Evolutionary conservation across 345 rosid genomes (phyloP).

Genomic region (Moricandia arvensis): DNA sequence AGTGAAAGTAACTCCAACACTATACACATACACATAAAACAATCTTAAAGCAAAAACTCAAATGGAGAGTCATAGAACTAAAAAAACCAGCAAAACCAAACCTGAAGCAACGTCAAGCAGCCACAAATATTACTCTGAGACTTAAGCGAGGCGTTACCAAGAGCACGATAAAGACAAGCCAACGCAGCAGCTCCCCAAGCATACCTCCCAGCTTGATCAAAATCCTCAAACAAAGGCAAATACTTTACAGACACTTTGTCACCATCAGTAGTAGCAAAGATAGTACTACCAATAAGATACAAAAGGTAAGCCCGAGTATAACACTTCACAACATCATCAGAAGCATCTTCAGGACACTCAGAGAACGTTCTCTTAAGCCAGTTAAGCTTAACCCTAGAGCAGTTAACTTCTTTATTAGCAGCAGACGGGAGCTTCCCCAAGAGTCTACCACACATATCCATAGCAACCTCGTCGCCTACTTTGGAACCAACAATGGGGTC

Average conservation of each 20-base stretch:
- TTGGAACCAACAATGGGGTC: conserved; percentile 62
- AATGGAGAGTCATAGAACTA: not conserved
- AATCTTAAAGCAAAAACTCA: not conserved
- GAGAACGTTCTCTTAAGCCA: conserved; percentile 73
- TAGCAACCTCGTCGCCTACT: conserved; percentile 36
- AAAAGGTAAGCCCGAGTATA: conserved; percentile 71
- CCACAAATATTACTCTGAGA: conserved; percentile 79
- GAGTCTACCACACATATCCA: conserved; percentile 49
- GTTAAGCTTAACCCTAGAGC: conserved; percentile 77
- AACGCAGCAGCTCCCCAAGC: conserved; percentile 81
- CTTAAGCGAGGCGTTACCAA: conserved; percentile 67
- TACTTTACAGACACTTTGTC: conserved; percentile 86
- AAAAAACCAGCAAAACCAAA: conserved; percentile 11
- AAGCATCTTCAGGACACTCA: conserved; percentile 57
- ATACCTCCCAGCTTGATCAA: conserved; percentile 65
- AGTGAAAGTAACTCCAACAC: conserved; percentile 85
- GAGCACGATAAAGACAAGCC: conserved; percentile 50
- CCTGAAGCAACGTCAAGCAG: conserved; percentile 77
- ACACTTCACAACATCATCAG: conserved; percentile 44
- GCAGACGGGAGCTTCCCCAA: conserved; percentile 60
- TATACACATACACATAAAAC: conserved; percentile 12
- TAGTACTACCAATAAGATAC: conserved; percentile 72
- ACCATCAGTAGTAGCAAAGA: conserved; percentile 77
- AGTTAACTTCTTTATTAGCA: conserved; percentile 55
- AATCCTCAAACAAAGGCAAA: conserved; percentile 63